Evolutionary conservation across 2,329 filamentous ascomycete genomes (phyloP), one percentile per base, ranked within the genome.

Genomic region (Calonectria pteridis): DNA sequence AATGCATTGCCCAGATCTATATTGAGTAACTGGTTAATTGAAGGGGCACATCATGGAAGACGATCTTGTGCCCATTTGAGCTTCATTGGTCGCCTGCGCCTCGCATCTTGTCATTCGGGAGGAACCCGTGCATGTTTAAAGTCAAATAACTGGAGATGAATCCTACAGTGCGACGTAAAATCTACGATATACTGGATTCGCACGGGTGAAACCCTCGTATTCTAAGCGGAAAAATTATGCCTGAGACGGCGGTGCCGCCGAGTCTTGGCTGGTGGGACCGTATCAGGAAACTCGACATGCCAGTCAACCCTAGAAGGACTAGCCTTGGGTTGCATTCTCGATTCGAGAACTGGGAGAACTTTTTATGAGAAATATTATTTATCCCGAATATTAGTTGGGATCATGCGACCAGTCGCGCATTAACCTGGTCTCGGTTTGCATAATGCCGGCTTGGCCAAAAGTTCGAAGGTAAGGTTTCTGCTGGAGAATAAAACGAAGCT

Each of bases 71-170:
- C 16, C n/a, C 16, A 28, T 49, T 28, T 18, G 14, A 53, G 43
- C 31, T 11, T 9, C 33, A 20, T 59, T 37, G 53, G 31, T 59
- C 9, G 37, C 14, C 20, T 23, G 14, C 33, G n/a, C 40, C n/a
- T 23, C 51, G 29, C 29, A 28, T 49, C 20, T 31, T 7, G 50
- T 37, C 66, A 67, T 26, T 37, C 29, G 28, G 66, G 66, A 43
- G 18, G 43, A 50, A 4, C 35, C 14, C 37, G 28, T 29, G 18
- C 53, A 69, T 59, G 58, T 62, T 37, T 53, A 37, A 71, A 64
- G 13, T 59, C 28, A 66, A 71, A 71, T 49, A 62, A 62, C 20
- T 29, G 66, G 66, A 35, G 66, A 62, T 11, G 2, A n/a, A 35
- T 46, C 9, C 28, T 50, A 29, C 11, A 28, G 62, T 50, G 55